Evolutionary conservation across 2,329 filamentous ascomycete species (phyloP).

Genomic region (Cercospora canescens): DNA sequence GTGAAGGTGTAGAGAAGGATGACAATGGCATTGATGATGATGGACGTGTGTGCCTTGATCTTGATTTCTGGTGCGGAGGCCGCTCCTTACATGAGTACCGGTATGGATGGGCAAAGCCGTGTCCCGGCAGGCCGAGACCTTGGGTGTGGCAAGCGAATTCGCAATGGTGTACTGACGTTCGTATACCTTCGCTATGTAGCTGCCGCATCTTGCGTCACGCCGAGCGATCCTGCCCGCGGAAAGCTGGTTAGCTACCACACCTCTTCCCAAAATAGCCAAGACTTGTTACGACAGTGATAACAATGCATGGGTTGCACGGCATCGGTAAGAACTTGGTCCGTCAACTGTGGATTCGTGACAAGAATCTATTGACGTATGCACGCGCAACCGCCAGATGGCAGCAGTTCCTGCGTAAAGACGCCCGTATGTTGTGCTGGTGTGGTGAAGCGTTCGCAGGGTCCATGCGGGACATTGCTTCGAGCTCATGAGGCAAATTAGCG

Average conservation of each 20-base stretch:
- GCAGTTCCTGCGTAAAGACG: neutral
- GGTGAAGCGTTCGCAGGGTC: neutral
- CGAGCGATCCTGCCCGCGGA: neutral
- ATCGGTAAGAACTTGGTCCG: neutral
- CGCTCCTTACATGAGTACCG: neutral
- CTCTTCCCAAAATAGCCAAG: neutral
- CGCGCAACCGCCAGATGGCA: neutral
- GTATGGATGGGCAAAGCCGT: neutral
- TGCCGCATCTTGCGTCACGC: conserved; percentile 2
- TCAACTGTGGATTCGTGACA: neutral
- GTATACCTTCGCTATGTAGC: neutral
- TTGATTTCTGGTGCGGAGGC: neutral
- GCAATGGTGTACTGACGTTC: neutral
- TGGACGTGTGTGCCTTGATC: neutral
- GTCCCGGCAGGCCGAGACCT: neutral
- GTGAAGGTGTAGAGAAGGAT: neutral
- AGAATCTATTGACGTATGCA: neutral
- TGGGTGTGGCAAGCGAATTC: neutral
- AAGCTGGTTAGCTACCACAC: conserved; percentile 4
- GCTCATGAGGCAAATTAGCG: neutral
- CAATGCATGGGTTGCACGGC: neutral
- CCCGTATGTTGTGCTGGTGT: neutral
- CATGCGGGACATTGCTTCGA: neutral
- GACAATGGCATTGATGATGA: neutral
- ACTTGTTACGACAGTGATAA: neutral